Conservation (phyloP, 2,329 filamentous ascomycete species). For the Colletotrichum falcatum region DNA sequence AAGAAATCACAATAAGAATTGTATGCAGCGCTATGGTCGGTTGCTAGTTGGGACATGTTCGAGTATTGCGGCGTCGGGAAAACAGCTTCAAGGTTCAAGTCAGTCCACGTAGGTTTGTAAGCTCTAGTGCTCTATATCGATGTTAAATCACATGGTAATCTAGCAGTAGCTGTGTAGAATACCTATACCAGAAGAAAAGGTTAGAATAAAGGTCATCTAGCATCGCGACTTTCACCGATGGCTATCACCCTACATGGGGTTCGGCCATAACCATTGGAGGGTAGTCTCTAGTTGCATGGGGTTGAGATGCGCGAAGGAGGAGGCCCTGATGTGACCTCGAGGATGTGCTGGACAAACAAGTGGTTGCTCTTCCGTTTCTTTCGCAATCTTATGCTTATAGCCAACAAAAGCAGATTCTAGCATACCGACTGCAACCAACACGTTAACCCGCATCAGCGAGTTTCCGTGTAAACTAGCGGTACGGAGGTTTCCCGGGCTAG, state of each 20-base stretch:
- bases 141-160: too few species aligned
- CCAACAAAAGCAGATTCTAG: accelerated
- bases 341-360: background rate
- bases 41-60: too few species aligned
- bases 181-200: background rate
- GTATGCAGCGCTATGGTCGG: too few species aligned
- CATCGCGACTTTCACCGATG: background rate
- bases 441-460: background rate
- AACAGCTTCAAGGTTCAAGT: too few species aligned
- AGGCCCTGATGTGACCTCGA: background rate
- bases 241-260: background rate
- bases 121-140: too few species aligned
- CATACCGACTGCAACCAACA: background rate
- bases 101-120: too few species aligned
- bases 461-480: background rate
- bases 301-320: background rate
- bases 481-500: background rate
- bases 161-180: background rate
- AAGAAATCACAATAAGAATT: too few species aligned
- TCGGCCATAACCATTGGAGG: background rate
- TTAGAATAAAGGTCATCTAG: background rate
- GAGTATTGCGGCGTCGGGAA: too few species aligned
- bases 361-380: background rate
- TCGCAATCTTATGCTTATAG: background rate
- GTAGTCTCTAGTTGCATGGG: background rate